Evolutionary conservation across 352 stramenopile genomes (phyloP), one percentile per base, ranked within the genome.

Genomic region (Hyaloperonospora brassicae): DNA sequence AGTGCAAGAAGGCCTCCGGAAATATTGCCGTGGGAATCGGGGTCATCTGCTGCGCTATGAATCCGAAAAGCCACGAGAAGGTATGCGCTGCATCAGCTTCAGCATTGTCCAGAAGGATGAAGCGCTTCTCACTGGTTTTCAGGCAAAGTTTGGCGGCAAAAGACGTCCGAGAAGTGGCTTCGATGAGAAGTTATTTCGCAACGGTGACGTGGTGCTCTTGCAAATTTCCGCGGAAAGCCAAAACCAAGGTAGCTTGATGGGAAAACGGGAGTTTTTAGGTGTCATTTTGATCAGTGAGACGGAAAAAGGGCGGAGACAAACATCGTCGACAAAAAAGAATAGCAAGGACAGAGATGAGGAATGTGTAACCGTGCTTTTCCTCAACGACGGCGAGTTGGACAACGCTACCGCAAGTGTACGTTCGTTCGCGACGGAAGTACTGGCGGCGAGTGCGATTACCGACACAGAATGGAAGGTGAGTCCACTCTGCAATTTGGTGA

Each of bases 351-450:
- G 86, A 30, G 78, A 87, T 51, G 73, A 89, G 46, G 84, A 90
- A 27, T 62, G 73, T 2, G 62, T 87, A 6, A 83, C 80, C 8
- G 66, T 95, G 12, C 57, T 91, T 27, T 91, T 95, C 38, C 59
- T 95, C 3, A 89, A 88, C 49, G 79, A 89, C 43, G 76, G 75
- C 9, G 82, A 95, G 53, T 62, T 90, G 11, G 81, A 92, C 21
- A 87, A 62, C 8, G 69, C 72, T 23, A 89, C 79, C 0, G 68
- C 63, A 30, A 77, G 84, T 41, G 70, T 89, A 5, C 52, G 55
- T 0, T 70, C 72, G 4, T 89, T 93, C 39, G 69, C 79, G 6
- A 76, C 74, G 41, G 82, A 93, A 61, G 50, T 73, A 21, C 34
- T 93, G n/a, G 59, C 73, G n/a, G 68, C 76, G 17, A 77, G 55